Evolutionary conservation across 2,329 filamentous ascomycete genomes (phyloP).

Genomic region (Aaosphaeria pasadenensis): DNA sequence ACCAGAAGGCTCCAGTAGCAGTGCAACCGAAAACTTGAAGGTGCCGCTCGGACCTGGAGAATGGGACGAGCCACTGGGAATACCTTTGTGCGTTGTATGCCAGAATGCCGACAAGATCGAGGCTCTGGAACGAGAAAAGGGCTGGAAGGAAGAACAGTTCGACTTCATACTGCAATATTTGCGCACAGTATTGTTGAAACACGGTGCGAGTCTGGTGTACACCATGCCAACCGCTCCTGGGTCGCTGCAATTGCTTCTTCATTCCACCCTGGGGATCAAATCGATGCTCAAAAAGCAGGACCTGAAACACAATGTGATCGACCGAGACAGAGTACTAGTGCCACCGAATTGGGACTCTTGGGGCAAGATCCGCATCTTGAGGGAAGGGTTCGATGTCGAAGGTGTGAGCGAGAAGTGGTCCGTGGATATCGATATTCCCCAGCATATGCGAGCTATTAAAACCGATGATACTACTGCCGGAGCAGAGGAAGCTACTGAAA

Average conservation of each 20-base stretch:
- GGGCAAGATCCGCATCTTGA: conserved; percentile 91
- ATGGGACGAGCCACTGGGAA: conserved; percentile 84
- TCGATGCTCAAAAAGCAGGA: conserved; percentile 61
- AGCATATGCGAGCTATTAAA: conserved; percentile 17
- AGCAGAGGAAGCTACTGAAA: conserved; percentile 6
- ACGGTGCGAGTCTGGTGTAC: conserved; percentile 58
- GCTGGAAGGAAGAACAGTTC: conserved; percentile 95
- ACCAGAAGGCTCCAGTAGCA: conserved; percentile 21
- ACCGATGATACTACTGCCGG: conserved; percentile 19
- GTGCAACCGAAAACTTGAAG: conserved; percentile 40
- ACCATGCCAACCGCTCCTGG: conserved; percentile 57
- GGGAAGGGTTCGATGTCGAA: conserved; percentile 91
- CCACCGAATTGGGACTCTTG: conserved; percentile 98
- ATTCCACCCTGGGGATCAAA: conserved; percentile 82
- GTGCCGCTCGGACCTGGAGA: conserved; percentile 83
- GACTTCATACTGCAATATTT: conserved; percentile 93
- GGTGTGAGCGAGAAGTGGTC: conserved; percentile 81
- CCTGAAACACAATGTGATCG: conserved; percentile 72
- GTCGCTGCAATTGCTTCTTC: conserved; percentile 74
- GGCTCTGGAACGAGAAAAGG: conserved; percentile 79
- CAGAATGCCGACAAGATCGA: conserved; percentile 95
- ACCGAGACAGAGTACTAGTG: conserved; percentile 89
- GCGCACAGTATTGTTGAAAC: conserved; percentile 79
- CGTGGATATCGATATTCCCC: conserved; percentile 65
- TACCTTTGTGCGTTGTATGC: conserved; percentile 91